Conservation (phyloP, 495 filamentous ascomycete genomes). For the Penicillium argentinense region DNA sequence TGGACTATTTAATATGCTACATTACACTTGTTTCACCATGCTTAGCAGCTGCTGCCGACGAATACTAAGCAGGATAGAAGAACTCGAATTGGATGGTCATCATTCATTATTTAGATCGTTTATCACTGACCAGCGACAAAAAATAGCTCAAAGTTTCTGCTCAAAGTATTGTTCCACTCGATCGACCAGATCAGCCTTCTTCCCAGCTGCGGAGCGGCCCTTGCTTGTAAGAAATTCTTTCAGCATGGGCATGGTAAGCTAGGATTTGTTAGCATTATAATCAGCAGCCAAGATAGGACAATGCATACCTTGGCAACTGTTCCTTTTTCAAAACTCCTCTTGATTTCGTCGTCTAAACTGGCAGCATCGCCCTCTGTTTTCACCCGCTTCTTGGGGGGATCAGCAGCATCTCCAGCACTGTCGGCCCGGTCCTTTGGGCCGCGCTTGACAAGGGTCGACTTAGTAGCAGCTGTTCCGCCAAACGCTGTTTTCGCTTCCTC, state of each 20-base stretch:
- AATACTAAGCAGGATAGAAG: too few relatives aligned
- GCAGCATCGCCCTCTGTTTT: constrained; percentile 46
- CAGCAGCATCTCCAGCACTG: constrained; percentile 28
- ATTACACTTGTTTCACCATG: too few relatives aligned
- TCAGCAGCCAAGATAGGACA: neutral
- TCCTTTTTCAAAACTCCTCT: constrained; percentile 56
- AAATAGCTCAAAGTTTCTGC: constrained; percentile 31
- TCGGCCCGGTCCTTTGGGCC: constrained; percentile 36
- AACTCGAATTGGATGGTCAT: too few relatives aligned
- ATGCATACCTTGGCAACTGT: constrained; percentile 57
- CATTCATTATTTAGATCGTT: constrained; percentile 14
- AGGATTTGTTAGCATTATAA: constrained; percentile 6
- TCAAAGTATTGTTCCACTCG: constrained; percentile 78
- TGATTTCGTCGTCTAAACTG: constrained; percentile 58
- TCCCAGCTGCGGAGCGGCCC: constrained; percentile 60
- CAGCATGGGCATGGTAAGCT: constrained; percentile 68
- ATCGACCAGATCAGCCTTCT: constrained; percentile 79
- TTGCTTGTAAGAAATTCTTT: constrained; percentile 67
- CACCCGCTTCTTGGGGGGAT: constrained; percentile 46
- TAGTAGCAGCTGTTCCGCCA: constrained; percentile 33
- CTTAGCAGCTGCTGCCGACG: too few relatives aligned
- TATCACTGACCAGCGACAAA: neutral
- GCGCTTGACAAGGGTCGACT: constrained; percentile 47
- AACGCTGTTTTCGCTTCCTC: constrained; percentile 45
- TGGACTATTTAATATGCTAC: too few relatives aligned